Conservation (phyloP, 495 filamentous ascomycete species). For the Daldinia caldariorum region DNA sequence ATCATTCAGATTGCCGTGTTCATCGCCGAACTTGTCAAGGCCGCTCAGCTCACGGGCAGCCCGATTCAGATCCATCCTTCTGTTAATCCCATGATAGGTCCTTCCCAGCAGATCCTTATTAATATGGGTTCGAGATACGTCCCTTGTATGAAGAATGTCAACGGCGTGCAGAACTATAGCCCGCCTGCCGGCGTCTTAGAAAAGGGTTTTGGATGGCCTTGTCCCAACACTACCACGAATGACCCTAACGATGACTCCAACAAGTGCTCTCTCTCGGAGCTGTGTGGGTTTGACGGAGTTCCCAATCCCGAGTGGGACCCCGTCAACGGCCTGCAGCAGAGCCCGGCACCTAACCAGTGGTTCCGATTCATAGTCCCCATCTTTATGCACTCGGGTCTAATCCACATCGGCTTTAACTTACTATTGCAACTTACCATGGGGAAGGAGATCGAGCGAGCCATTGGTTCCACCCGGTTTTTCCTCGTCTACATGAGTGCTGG, state of each 20-base stretch:
- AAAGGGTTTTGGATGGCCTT: conserved; percentile 65
- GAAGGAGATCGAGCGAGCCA: conserved; percentile 86
- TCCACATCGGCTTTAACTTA: conserved; percentile 96
- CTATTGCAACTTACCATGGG: conserved; percentile 88
- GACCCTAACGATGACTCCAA: conserved; percentile 55
- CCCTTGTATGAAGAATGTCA: conserved; percentile 90
- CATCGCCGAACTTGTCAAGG: conserved; percentile 85
- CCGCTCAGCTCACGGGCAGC: conserved; percentile 70
- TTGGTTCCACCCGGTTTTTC: conserved; percentile 85
- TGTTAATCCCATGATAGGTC: conserved; percentile 98
- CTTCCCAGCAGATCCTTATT: conserved; percentile 87
- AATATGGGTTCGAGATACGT: conserved; percentile 95
- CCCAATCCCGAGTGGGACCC: conserved; percentile 67
- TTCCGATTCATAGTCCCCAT: conserved; percentile 95
- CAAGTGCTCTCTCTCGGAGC: conserved; percentile 75
- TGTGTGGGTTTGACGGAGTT: conserved; percentile 83
- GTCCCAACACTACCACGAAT: conserved; percentile 75
- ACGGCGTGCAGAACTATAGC: conserved; percentile 66
- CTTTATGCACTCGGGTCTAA: conserved; percentile 90
- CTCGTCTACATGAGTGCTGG: conserved; percentile 89
- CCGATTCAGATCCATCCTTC: conserved; percentile 86
- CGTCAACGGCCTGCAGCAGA: conserved; percentile 48
- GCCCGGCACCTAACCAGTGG: conserved; percentile 86
- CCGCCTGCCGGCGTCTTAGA: conserved; percentile 21
- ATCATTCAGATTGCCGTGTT: conserved; percentile 85